Evolutionary conservation across 2,329 filamentous ascomycete species (phyloP), one percentile per base, ranked within the genome.

Genomic region (Coleophoma cylindrospora): DNA sequence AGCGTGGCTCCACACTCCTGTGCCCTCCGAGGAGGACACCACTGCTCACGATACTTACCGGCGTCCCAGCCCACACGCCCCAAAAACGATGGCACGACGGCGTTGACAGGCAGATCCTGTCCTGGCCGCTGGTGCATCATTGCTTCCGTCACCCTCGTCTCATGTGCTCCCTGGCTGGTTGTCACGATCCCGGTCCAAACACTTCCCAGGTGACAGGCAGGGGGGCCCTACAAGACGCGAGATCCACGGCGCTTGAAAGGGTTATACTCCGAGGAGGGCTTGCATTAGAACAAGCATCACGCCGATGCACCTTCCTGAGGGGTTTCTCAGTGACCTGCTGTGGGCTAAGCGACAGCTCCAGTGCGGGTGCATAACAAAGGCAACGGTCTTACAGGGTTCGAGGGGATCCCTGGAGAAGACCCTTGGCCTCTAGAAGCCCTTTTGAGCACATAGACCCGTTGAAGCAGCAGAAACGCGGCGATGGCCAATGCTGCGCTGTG

Each of bases 71-170:
- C 27, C 40, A 50, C 34, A 47, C 46, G 17, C 34, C 41, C 27
- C 22, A 6, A 27, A 27, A 10, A 27, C 27, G 27, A 27, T 27
- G 27, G 9, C 27, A 27, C 3, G 27, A 27, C 27, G 27, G 27
- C 27, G 27, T 61, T 59, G 45, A 53, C 54, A 53, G 50, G 55
- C 52, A 54, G 50, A 60, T 61, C 55, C 55, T 47, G 43, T 55
- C 50, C 53, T 55, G 48, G 51, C 53, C 56, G 50, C 47, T 52
- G 52, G 49, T 50, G 54, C 54, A 53, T 59, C 56, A 57, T 37
- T 53, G 50, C 58, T 57, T 62, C 59, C 59, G 59, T 59, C 57
- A 59, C 59, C 59, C 58, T 64, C 62, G 62, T 64, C 61, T 64
- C 61, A 62, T 58, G 52, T 63, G 33, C 34, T 47, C 54, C 57